These are phyloP conservation scores for Akebia trifoliata DNA, from an alignment of 164 flowering plant species.

Conservation along the genomic window DNA sequence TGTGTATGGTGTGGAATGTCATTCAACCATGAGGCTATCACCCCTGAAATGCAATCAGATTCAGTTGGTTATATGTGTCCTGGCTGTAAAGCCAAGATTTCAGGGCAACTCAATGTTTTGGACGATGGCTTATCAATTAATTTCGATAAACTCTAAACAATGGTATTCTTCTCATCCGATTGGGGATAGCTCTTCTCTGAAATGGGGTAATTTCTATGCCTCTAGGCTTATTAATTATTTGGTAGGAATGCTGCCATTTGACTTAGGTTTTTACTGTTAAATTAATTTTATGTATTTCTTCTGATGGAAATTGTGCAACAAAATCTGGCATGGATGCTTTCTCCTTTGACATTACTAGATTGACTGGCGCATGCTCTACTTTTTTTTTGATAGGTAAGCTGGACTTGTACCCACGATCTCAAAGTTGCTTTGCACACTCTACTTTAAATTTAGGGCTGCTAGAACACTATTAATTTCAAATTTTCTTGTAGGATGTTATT, in stretches of 20 bases:
- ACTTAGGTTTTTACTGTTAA: neutral
- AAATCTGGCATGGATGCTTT: neutral
- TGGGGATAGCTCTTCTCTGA: neutral
- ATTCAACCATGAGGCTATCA: conserved; percentile 49
- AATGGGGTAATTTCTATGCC: conserved; percentile 9
- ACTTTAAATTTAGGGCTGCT: no score
- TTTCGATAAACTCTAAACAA: conserved; percentile 15
- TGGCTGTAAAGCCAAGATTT: conserved; percentile 63
- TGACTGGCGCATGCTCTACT: neutral
- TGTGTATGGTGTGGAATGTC: conserved; percentile 83
- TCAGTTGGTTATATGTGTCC: conserved; percentile 90
- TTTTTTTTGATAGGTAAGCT: no score
- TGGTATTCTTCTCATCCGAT: neutral
- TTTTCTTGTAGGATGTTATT: no score
- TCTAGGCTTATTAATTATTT: neutral
- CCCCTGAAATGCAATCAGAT: conserved; percentile 51
- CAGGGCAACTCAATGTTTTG: conserved; percentile 47
- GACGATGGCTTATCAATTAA: conserved; percentile 26
- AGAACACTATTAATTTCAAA: no score
- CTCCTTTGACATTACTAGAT: neutral
- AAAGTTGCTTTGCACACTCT: no score
- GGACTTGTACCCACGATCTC: no score
- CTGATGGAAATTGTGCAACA: neutral
- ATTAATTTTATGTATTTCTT: neutral
- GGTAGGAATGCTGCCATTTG: neutral